phyloP scores from a whole-genome alignment of 129 eudicot genomes.

The Erigeron canadensis region DNA sequence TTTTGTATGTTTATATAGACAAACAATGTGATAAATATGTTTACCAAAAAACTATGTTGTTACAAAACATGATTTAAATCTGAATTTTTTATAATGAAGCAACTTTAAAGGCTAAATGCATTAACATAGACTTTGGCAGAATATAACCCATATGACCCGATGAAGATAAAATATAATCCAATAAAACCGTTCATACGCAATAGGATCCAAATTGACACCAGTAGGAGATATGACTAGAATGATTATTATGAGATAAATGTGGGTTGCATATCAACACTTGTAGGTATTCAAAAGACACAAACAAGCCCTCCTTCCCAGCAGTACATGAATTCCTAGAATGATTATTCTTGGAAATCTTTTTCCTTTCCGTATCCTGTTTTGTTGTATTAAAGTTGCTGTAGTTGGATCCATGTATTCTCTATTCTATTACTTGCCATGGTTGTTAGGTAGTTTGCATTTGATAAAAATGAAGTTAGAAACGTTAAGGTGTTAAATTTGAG shows the following conservation, averaged over 20 bases:
- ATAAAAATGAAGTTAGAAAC: background rate
- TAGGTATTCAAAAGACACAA: conserved; percentile 54
- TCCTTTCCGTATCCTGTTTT: background rate
- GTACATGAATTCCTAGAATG: conserved; percentile 46
- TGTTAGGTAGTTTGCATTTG: conserved; percentile 1
- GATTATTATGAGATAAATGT: conserved; percentile 11
- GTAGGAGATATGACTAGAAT: background rate
- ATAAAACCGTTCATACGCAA: background rate
- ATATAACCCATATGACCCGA: background rate
- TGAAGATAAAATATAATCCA: background rate
- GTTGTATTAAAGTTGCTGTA: background rate
- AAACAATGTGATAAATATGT: too few relatives aligned
- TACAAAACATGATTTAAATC: too few relatives aligned
- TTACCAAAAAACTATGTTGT: too few relatives aligned
- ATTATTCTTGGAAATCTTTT: background rate
- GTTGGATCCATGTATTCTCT: background rate
- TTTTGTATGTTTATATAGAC: background rate
- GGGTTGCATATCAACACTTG: conserved; percentile 26
- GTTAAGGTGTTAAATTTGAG: background rate
- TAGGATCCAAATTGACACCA: background rate
- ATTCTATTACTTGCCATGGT: background rate
- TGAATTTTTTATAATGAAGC: too few relatives aligned
- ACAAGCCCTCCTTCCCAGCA: conserved; percentile 71
- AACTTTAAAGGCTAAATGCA: background rate
- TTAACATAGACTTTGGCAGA: background rate